These are phyloP conservation scores for Gleditsia sinensis DNA, from an alignment of 306 rosid species.

Conservation along the genomic window DNA sequence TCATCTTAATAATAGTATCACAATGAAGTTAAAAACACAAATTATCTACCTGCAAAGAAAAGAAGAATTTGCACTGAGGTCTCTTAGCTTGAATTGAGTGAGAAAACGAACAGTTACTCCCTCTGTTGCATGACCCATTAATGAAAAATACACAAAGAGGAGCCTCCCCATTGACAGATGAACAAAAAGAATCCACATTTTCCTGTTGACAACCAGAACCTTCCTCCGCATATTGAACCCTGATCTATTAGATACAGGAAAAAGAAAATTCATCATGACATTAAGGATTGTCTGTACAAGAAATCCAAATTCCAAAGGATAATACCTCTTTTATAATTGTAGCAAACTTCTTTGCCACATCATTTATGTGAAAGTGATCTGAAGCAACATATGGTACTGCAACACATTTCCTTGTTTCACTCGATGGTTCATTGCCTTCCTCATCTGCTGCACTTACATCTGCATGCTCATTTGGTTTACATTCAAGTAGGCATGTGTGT, in stretches of 20 bases:
- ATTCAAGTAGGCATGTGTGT: conserved; percentile 56
- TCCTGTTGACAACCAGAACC: conserved; percentile 41
- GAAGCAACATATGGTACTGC: conserved; percentile 68
- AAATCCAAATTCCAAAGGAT: conserved; percentile 38
- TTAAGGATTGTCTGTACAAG: background rate
- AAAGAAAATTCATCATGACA: conserved; percentile 9
- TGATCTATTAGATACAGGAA: conserved; percentile 54
- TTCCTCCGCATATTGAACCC: conserved; percentile 48
- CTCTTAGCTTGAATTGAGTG: conserved; percentile 64
- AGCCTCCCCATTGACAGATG: conserved; percentile 36
- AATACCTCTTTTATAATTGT: conserved; percentile 69
- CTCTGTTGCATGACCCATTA: conserved; percentile 65
- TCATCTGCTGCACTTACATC: conserved; percentile 44
- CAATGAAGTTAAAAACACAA: conserved; percentile 28
- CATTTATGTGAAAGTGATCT: conserved; percentile 40
- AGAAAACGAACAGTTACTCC: conserved; percentile 63
- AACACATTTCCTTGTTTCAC: conserved; percentile 56
- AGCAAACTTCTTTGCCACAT: conserved; percentile 61
- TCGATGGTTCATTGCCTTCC: conserved; percentile 45
- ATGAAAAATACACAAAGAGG: conserved; percentile 60
- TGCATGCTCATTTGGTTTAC: conserved; percentile 45
- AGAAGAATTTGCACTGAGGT: conserved; percentile 74
- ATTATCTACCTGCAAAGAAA: conserved; percentile 65
- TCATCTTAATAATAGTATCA: conserved; percentile 5
- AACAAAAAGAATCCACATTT: conserved; percentile 29